A percentile compares a stretch with the other conserved stretches of the same genome.
phyloP scores from a whole-genome alignment of 495 filamentous ascomycete genomes.

The Penicillium cinerascens region DNA sequence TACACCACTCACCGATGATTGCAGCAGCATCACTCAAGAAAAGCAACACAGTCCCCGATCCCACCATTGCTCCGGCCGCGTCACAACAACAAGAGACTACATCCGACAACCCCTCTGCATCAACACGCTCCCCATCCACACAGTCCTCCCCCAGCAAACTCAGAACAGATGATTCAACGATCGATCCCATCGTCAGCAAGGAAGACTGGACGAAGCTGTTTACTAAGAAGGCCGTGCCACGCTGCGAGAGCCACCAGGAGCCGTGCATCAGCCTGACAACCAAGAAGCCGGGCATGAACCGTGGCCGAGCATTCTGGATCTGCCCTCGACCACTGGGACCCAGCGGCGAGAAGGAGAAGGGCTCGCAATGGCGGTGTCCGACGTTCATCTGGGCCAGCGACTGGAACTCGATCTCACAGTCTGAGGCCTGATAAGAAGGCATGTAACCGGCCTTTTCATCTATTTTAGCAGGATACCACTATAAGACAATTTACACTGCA shows the following conservation, averaged over 20 bases:
- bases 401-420: slow-evolving; percentile 51
- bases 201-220: slow-evolving; percentile 87
- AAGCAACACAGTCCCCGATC: not conserved
- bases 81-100: not conserved
- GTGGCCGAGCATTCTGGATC: slow-evolving; percentile 82
- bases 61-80: not conserved
- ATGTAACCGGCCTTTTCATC: not conserved
- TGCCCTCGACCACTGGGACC: slow-evolving; percentile 80
- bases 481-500: not conserved
- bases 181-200: slow-evolving; percentile 71
- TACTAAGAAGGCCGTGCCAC: slow-evolving; percentile 66
- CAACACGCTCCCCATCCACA: not conserved
- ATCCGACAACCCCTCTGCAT: not conserved
- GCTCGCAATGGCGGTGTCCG: slow-evolving; percentile 77
- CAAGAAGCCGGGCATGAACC: slow-evolving; percentile 83
- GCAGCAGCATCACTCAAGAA: not conserved
- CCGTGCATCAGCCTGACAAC: slow-evolving; percentile 76
- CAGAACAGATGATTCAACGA: slow-evolving; percentile 34
- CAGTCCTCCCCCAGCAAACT: slow-evolving; percentile 1
- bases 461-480: not conserved
- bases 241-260: slow-evolving; percentile 80
- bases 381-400: slow-evolving; percentile 93
- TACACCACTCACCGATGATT: not conserved
- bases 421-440: slow-evolving; percentile 2
- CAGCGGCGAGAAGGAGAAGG: slow-evolving; percentile 73